phyloP scores from a whole-genome alignment of 2,329 filamentous ascomycete species.

The Aureobasidium musti region DNA sequence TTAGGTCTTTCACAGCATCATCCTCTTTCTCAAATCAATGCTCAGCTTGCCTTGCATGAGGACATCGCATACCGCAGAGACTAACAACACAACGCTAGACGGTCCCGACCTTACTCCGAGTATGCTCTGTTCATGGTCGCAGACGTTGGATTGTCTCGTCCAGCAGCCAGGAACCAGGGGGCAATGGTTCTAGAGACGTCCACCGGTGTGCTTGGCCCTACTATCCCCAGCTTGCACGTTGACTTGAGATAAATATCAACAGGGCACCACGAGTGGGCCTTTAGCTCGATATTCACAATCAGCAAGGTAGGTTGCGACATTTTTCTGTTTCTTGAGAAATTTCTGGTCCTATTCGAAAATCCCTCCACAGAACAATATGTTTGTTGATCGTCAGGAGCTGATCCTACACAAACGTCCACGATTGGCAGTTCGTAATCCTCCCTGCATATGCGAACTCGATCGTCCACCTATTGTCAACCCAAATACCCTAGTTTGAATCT shows the following conservation, averaged over 20 bases:
- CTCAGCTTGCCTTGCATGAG: slow-evolving; percentile 15
- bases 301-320: neutral
- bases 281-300: neutral
- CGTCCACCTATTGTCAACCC: neutral
- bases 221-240: slow-evolving; percentile 12
- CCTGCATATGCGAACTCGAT: slow-evolving; percentile 27
- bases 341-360: neutral
- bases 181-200: slow-evolving; percentile 2
- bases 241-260: neutral
- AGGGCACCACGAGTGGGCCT: neutral
- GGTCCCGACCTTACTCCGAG: neutral
- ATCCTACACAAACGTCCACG: slow-evolving; percentile 11
- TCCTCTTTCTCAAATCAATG: neutral
- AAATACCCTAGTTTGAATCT: neutral
- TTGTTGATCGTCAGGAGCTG: slow-evolving; percentile 21
- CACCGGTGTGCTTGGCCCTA: neutral
- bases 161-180: slow-evolving; percentile 11
- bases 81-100: neutral
- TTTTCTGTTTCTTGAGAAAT: neutral
- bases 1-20: neutral
- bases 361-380: neutral
- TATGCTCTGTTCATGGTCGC: neutral
- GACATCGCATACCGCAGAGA: neutral
- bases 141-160: slow-evolving; percentile 22
- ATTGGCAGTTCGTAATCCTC: slow-evolving; percentile 22